Evolutionary conservation across 1,139 yeast genomes (phyloP).

Genomic region (Entelexis paramagnoliae): DNA sequence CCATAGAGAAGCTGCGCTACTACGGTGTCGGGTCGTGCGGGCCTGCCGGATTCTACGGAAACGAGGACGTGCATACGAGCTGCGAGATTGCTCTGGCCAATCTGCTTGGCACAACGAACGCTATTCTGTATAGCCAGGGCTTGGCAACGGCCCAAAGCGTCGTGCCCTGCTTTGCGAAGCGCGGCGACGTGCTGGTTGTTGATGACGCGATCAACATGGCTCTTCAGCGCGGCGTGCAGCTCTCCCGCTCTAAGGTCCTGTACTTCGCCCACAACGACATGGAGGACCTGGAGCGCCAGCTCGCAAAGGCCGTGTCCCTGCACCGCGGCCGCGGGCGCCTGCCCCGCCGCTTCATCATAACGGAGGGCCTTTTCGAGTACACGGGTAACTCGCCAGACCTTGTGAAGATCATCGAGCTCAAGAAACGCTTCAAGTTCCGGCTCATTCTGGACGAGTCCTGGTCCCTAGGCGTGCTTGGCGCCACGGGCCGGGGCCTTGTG

Average conservation of each 20-base stretch:
- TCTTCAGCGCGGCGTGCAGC: slow-evolving; percentile 76
- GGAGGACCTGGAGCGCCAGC: slow-evolving; percentile 63
- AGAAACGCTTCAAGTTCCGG: slow-evolving; percentile 72
- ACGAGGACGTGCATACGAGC: slow-evolving; percentile 81
- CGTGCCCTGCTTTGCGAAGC: slow-evolving; percentile 86
- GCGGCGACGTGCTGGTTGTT: slow-evolving; percentile 87
- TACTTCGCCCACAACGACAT: slow-evolving; percentile 78
- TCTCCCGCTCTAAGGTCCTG: slow-evolving; percentile 75
- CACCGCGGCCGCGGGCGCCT: slow-evolving; percentile 38
- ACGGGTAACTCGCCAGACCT: slow-evolving; percentile 75
- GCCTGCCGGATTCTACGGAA: slow-evolving; percentile 95
- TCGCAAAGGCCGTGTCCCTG: slow-evolving; percentile 52
- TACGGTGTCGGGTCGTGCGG: slow-evolving; percentile 99
- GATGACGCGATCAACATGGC: slow-evolving; percentile 71
- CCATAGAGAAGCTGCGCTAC: slow-evolving; percentile 47
- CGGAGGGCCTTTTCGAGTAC: slow-evolving; percentile 79
- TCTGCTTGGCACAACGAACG: slow-evolving; percentile 65
- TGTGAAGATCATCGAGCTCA: slow-evolving; percentile 59
- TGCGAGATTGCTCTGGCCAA: slow-evolving; percentile 66
- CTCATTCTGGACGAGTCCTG: slow-evolving; percentile 77
- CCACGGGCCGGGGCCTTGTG: slow-evolving; percentile 72
- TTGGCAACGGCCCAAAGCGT: slow-evolving; percentile 88
- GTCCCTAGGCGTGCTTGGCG: slow-evolving; percentile 79
- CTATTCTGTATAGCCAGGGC: slow-evolving; percentile 89
- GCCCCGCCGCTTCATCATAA: slow-evolving; percentile 77